Evolutionary conservation across 345 rosid species (phyloP), one percentile per base, ranked within the genome.

Genomic region (Isatis tinctoria): DNA sequence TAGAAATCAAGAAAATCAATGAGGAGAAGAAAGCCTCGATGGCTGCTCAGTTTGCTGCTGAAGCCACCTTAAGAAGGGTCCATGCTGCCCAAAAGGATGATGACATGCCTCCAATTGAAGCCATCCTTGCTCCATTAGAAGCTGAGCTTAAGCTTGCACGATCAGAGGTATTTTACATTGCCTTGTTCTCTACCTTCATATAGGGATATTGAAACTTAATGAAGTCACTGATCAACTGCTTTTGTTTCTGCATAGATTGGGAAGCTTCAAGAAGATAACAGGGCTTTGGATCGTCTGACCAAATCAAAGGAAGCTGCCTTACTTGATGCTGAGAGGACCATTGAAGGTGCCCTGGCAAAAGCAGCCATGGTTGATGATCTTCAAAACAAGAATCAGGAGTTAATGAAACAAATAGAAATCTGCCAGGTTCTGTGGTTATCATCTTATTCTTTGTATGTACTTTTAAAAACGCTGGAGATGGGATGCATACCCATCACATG

Each of bases 11-110:
- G 88, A 96, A 90, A 81, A 87, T 92, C 76, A 96, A 92, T 70
- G 99, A 96, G 84, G 99, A 96, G 78, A 96, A 92, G 87, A 92
- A 86, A 82, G 95, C 99, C 26, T 92, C 98, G 52, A 90, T 92
- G 99, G 98, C 99, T 78, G 99, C 99, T 78, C 99, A 96, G 83
- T 96, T 96, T 92, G 98, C 99, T 44, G 99, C 99, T 74, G 99
- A 96, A 86, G 99, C 99, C 28, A 92, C 99, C 40, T 88, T 92
- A 79, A 87, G 99, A 76, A 88, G 99, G 77, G 99, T 96, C 65
- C 99, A 96, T 75, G 97, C 99, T 85, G 99, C 99, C 48, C 98
- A 96, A 74, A 96, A 96, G 81, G 99, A 96, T 82, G 99, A 96
- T 70, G 99, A 96, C 77, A 96, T 96, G 97, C 99, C 99, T 77